A percentile compares a stretch with the other conserved stretches of the same genome.
These are phyloP conservation scores for Claviceps maximensis DNA, from an alignment of 2,329 filamentous ascomycete genomes.

Conservation along the genomic window DNA sequence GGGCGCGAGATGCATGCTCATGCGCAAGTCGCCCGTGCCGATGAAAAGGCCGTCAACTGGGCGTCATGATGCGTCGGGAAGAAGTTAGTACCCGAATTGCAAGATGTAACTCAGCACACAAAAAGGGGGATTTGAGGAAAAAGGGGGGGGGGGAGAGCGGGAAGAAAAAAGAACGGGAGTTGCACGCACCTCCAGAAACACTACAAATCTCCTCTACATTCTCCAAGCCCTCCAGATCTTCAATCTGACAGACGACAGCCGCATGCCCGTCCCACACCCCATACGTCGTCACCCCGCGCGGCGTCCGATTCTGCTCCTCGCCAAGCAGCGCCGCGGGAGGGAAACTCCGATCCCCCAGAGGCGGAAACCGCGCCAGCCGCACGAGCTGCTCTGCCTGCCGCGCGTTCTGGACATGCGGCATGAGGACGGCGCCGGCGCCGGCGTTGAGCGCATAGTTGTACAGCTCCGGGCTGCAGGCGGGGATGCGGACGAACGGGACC, in stretches of 20 bases:
- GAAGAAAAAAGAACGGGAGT: not conserved
- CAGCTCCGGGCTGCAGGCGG: slow-evolving; percentile 1
- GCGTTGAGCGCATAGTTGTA: slow-evolving; percentile 3
- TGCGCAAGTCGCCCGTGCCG: slow-evolving; percentile 3
- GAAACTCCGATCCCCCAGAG: slow-evolving; percentile 2
- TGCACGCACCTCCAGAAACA: slow-evolving; percentile 1
- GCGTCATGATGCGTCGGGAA: not conserved
- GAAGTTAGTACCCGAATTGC: not conserved
- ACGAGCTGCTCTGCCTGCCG: slow-evolving; percentile 3
- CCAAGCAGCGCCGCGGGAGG: slow-evolving; percentile 1
- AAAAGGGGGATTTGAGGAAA: not conserved
- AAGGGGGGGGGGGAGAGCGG: not conserved
- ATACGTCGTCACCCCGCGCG: not conserved
- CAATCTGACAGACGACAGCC: slow-evolving; percentile 3
- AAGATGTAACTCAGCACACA: too few species aligned
- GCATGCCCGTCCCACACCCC: slow-evolving; percentile 3
- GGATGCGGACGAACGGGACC: slow-evolving; percentile 4
- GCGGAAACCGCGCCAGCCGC: slow-evolving; percentile 2
- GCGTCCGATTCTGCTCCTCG: not conserved
- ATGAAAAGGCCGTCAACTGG: slow-evolving; percentile 3
- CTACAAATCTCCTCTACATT: slow-evolving; percentile 4
- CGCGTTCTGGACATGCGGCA: slow-evolving; percentile 3
- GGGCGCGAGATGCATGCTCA: slow-evolving; percentile 1
- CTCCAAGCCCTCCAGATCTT: slow-evolving; percentile 2
- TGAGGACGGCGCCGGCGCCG: slow-evolving; percentile 3